phyloP scores from a whole-genome alignment of 257 asterid species.

The Primulina tabacum region DNA sequence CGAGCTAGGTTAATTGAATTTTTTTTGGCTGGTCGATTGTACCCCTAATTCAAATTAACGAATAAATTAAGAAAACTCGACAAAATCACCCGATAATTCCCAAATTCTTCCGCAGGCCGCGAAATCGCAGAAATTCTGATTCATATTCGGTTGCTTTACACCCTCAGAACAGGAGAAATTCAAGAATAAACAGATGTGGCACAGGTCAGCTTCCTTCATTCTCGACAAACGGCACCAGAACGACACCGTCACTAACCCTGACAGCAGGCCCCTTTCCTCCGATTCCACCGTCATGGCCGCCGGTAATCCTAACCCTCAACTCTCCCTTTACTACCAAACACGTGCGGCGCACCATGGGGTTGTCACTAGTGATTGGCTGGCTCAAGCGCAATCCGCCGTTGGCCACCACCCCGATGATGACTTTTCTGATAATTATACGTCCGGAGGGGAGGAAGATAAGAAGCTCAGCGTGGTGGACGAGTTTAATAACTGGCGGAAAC shows the following conservation, averaged over 20 bases:
- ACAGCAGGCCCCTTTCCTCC: conserved; percentile 37
- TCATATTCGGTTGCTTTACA: background rate
- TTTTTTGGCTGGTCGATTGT: no score
- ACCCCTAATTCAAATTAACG: no score
- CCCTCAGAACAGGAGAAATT: background rate
- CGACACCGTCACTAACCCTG: conserved; percentile 35
- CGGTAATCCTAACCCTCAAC: conserved; percentile 44
- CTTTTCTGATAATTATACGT: conserved; percentile 29
- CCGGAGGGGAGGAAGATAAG: conserved; percentile 39
- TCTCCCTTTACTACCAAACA: conserved; percentile 77
- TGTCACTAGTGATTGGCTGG: conserved; percentile 89
- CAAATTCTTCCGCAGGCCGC: background rate
- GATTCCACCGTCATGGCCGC: conserved; percentile 47
- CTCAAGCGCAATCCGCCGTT: conserved; percentile 79
- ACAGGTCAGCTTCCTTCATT: conserved; percentile 51
- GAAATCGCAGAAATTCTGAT: background rate
- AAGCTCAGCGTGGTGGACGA: conserved; percentile 68
- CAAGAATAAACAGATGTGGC: conserved; percentile 35
- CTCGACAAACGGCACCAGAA: conserved; percentile 31
- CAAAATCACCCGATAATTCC: background rate
- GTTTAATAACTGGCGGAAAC: conserved; percentile 82
- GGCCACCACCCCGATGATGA: conserved; percentile 34
- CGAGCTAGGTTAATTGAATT: no score
- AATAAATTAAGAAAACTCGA: background rate
- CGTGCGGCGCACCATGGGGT: conserved; percentile 95